phyloP scores from a whole-genome alignment of 106 monocot genomes.

The Posidonia australis region DNA sequence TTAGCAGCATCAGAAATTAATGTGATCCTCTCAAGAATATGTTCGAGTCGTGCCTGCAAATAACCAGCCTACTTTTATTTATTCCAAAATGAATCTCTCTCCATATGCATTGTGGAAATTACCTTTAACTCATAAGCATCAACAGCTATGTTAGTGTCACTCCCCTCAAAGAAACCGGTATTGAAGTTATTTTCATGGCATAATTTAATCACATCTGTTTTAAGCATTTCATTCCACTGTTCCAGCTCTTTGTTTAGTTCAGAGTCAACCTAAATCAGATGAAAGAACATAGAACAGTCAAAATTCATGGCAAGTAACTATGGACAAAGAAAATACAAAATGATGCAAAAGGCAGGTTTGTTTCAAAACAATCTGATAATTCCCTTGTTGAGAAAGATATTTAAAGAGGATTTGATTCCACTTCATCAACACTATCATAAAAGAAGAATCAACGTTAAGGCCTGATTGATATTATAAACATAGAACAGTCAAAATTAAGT shows the following conservation, averaged over 20 bases:
- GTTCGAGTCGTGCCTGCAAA: conserved; percentile 80
- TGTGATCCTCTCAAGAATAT: conserved; percentile 79
- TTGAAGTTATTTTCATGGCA: conserved; percentile 91
- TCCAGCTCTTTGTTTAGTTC: conserved; percentile 73
- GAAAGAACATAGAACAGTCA: not conserved
- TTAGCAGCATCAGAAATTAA: conserved; percentile 79
- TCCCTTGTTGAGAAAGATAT: too few species aligned
- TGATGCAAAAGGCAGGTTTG: not conserved
- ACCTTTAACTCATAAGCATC: conserved; percentile 99
- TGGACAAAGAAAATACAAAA: not conserved
- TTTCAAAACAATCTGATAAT: too few species aligned
- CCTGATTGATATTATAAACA: too few species aligned
- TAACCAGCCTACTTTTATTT: not conserved
- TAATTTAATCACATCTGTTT: conserved; percentile 56
- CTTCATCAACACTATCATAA: too few species aligned
- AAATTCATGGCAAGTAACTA: not conserved
- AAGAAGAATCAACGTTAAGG: too few species aligned
- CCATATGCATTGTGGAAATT: not conserved
- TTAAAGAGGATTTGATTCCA: too few species aligned
- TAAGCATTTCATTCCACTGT: conserved; percentile 79
- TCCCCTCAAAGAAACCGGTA: conserved; percentile 81
- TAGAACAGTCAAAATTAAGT: too few species aligned
- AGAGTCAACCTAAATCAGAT: conserved; percentile 33
- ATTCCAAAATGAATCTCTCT: not conserved
- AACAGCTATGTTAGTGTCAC: conserved; percentile 41